Conservation (phyloP, 2,329 filamentous ascomycete species). For the Aspergillus calidoustus region DNA sequence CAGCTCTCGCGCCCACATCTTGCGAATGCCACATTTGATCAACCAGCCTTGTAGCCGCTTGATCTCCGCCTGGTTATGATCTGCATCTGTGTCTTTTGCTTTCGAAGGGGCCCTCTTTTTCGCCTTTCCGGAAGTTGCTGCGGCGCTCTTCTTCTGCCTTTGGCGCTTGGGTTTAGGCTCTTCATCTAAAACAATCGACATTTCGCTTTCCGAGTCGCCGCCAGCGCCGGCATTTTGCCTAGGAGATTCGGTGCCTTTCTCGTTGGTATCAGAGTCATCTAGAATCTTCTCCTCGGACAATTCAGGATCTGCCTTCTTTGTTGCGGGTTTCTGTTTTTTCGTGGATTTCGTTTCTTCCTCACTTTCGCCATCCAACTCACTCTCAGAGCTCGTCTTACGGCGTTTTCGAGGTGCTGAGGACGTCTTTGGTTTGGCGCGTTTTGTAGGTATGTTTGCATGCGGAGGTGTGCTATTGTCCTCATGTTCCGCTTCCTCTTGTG, state of each 20-base stretch:
- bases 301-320: slow-evolving; percentile 3
- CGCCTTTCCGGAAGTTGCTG: slow-evolving; percentile 30
- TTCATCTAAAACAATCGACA: slow-evolving; percentile 81
- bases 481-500: slow-evolving; percentile 17
- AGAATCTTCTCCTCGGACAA: slow-evolving; percentile 14
- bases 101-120: slow-evolving; percentile 42
- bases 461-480: slow-evolving; percentile 16
- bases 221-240: slow-evolving; percentile 44
- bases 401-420: slow-evolving; percentile 38
- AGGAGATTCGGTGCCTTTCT: slow-evolving; percentile 19
- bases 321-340: slow-evolving; percentile 18
- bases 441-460: slow-evolving; percentile 30
- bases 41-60: slow-evolving; percentile 87
- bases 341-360: slow-evolving; percentile 24
- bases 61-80: slow-evolving; percentile 76
- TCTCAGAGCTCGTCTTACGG: slow-evolving; percentile 36
- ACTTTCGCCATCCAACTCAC: slow-evolving; percentile 25
- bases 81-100: slow-evolving; percentile 52
- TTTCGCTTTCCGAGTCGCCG: slow-evolving; percentile 63
- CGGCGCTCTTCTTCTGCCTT: slow-evolving; percentile 39
- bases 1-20: slow-evolving; percentile 87
- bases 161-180: slow-evolving; percentile 64
- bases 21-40: slow-evolving; percentile 87
- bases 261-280: slow-evolving; percentile 22
- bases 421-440: slow-evolving; percentile 32